Evolutionary conservation across 257 asterid species (phyloP).

Genomic region (Lycium barbarum): DNA sequence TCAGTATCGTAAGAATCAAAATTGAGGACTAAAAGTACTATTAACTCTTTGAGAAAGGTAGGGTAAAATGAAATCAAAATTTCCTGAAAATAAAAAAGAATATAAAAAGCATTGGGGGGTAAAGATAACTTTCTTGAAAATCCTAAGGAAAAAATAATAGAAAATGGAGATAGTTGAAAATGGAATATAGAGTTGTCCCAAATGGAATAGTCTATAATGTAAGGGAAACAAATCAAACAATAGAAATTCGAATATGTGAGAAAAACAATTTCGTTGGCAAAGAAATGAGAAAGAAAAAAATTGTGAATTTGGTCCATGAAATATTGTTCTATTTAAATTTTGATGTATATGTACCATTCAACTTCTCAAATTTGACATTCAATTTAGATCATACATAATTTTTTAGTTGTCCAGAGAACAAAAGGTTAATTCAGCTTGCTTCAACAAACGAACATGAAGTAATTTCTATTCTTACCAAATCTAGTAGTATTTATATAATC

Average conservation of each 20-base stretch:
- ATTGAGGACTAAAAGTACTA: not conserved
- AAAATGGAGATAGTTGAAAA: not conserved
- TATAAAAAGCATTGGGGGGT: not conserved
- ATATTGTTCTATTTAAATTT: not conserved
- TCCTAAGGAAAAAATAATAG: not conserved
- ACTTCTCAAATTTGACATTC: not conserved
- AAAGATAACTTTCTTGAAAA: not conserved
- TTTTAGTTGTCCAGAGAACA: no score
- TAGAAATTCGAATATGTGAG: not conserved
- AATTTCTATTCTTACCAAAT: no score
- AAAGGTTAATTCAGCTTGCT: no score
- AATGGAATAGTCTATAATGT: not conserved
- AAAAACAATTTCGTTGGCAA: not conserved
- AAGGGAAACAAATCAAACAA: not conserved
- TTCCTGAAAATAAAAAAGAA: not conserved
- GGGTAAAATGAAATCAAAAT: not conserved
- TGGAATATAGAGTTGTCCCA: conserved; percentile 3
- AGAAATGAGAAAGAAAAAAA: not conserved
- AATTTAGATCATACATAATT: no score
- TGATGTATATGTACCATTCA: not conserved
- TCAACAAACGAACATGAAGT: no score
- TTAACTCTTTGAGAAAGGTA: not conserved
- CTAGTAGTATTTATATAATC: no score
- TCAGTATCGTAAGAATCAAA: no score
- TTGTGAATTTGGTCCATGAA: no score